Evolutionary conservation across 345 rosid genomes (phyloP).

Genomic region (Eucalyptus urophylla): DNA sequence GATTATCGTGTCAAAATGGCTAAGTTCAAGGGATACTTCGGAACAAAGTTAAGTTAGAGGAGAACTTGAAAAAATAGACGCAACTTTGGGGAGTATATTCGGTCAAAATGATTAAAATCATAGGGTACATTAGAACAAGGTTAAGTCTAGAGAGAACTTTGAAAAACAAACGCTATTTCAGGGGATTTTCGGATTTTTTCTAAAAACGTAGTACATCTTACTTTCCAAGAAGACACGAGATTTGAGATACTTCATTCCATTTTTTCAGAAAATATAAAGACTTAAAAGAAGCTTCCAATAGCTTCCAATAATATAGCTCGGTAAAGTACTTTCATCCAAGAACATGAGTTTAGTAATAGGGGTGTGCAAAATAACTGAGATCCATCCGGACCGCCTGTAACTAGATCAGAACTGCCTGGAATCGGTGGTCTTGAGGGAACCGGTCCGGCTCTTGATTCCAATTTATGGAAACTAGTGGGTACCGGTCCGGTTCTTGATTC

Average conservation of each 20-base stretch:
- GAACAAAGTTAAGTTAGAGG: neutral
- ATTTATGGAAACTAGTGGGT: too few species aligned
- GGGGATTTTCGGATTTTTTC: neutral
- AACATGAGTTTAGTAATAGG: too few species aligned
- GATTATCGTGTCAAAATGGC: neutral
- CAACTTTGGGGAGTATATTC: neutral
- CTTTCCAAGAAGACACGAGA: neutral
- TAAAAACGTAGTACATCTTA: neutral
- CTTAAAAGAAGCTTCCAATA: neutral
- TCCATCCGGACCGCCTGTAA: fast-evolving
- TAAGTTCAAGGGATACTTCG: neutral
- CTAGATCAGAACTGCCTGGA: fast-evolving
- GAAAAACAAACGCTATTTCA: neutral
- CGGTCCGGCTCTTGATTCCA: fast-evolving
- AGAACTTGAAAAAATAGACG: neutral
- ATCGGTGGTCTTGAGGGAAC: too few species aligned
- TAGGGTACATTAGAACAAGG: neutral
- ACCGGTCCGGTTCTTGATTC: fast-evolving
- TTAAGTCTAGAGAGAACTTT: neutral
- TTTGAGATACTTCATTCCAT: neutral
- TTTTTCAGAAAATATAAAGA: neutral
- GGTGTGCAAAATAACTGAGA: fast-evolving
- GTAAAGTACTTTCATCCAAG: neutral
- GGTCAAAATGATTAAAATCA: neutral
- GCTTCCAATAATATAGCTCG: neutral